Base-by-base conservation (phyloP, 495 filamentous ascomycete genomes). In the Halenospora varia region DNA sequence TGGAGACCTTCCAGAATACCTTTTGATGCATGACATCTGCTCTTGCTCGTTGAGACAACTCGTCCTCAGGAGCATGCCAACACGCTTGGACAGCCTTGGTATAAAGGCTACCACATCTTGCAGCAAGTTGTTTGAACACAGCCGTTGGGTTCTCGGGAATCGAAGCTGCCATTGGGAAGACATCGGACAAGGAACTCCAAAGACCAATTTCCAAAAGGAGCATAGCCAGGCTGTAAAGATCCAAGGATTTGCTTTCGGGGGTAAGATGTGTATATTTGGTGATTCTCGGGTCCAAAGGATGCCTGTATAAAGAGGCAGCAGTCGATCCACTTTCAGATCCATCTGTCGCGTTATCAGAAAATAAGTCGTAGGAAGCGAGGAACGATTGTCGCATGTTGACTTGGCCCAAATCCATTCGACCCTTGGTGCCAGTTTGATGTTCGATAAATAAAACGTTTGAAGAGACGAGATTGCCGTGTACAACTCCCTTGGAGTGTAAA, bases 131-230 rank as follows among this genome's bases (percentile, higher is more conserved):
- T 39, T 85, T 80, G 2, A 77, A 66, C 2, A 77, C 69, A 8
- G 18, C 50, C 10, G 61, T 44, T 15, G 57, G 53, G 22, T 61
- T 62, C 26, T 66, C 55, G 1, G 60, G 60, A 23, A 66, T 71
- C 67, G 61, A 67, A 70, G 51, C 17, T 3, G n/a, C 63, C 46
- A 29, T 67, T 64, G 24, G 76, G 68, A 25, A 80, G 2, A 88
- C 74, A 53, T 83, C 80, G 35, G 81, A 76, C 39, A 96, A 76
- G 2, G 88, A 85, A n/a, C 82, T 84, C 92, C 92, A 97, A 0
- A 96, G 76, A 23, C 92, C 92, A 56, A 97, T 86, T 54, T 95
- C 92, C 25, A 96, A 71, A 10, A 97, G 75, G 11, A 96, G 76
- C 63, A 96, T 80, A 35, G 89, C 91, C 2, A 97, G 74, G 2